Evolutionary conservation across 108 stramenopile species (phyloP).

Genomic region (Epithemia pelagica): DNA sequence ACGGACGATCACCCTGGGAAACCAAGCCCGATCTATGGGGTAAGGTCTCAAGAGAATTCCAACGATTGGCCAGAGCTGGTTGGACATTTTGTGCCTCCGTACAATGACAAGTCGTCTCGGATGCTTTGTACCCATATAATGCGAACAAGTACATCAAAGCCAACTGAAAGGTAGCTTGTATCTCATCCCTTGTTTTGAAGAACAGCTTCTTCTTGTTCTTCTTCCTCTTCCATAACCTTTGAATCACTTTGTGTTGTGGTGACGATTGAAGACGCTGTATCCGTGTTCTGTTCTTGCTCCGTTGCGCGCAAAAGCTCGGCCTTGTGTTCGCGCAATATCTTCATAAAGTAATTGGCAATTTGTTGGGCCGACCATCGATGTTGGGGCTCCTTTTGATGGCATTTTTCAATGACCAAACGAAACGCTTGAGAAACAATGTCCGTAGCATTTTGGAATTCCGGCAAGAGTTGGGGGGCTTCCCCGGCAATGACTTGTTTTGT

Average conservation of each 20-base stretch:
- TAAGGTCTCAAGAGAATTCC: constrained; percentile 65
- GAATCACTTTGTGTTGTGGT: background rate
- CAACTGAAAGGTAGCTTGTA: no score
- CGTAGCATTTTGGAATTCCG: constrained; percentile 27
- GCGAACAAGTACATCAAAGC: no score
- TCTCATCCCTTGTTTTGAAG: background rate
- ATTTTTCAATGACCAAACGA: constrained; percentile 59
- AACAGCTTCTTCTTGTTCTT: constrained; percentile 4
- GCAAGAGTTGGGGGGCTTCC: constrained; percentile 39
- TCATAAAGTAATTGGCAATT: constrained; percentile 42
- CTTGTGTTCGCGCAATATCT: constrained; percentile 13
- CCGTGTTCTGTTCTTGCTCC: background rate
- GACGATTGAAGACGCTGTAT: background rate
- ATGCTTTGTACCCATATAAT: no score
- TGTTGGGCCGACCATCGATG: constrained; percentile 62
- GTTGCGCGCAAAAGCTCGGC: background rate
- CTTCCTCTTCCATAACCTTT: background rate
- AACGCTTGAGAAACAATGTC: constrained; percentile 56
- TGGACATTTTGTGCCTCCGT: constrained; percentile 7
- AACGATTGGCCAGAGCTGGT: constrained; percentile 2
- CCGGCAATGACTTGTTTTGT: constrained; percentile 49
- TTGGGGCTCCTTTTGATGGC: constrained; percentile 42
- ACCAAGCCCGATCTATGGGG: constrained; percentile 53
- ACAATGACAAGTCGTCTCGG: no score
- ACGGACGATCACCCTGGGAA: constrained; percentile 80